Evolutionary conservation across 1,284 basidiomycete genomes (phyloP), one percentile per base, ranked within the genome.

Genomic region (Ceratorhiza oryzae-sativae): DNA sequence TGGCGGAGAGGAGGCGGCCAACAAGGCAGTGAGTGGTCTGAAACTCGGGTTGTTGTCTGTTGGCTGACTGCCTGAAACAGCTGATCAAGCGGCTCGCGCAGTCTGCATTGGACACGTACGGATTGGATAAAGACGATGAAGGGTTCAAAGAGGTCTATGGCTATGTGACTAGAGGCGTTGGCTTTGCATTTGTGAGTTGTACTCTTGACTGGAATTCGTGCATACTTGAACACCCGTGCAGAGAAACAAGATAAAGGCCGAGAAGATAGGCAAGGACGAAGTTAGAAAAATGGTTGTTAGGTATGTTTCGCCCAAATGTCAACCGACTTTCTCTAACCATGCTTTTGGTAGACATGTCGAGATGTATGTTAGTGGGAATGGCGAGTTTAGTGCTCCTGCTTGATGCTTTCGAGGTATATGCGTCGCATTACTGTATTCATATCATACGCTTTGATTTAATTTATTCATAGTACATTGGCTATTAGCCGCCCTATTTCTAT

Each of bases 111-210:
- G 76, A 78, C 1, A 76, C 77, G 9, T 83, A 77, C 73, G 84
- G 83, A 1, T 81, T 90, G 39, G 77, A 82, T 12, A 89, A 87
- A 76, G 79, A 83, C 0, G 85, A 91, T 75, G 77, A 83, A 0
- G 88, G 90, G 51, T 91, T 88, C 78, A 87, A 86, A 73, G 87
- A 88, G 2, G 76, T 87, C 13, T 87, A 83, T 65, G 82, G 81
- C 0, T 83, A 80, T 75, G 81, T 87, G 34, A 86, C 86, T 72
- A 81, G 86, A 27, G 88, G 87, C 2, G 84, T 85, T 12, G 77
- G 79, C 13, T 88, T 86, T 78, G 86, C 87, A 25, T 75, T 88
- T 73, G 87, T 88, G 72, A 74, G 84, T 80, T 36, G 59, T 62
- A 20, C 34, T 71, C 15, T 58, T 34, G 30, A 41, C 36, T 42